Percentiles rank a stretch among this genome's conserved stretches.
Evolutionary conservation across 176 grass and related monocot genomes (phyloP).

Genomic region (Musa beccarii): DNA sequence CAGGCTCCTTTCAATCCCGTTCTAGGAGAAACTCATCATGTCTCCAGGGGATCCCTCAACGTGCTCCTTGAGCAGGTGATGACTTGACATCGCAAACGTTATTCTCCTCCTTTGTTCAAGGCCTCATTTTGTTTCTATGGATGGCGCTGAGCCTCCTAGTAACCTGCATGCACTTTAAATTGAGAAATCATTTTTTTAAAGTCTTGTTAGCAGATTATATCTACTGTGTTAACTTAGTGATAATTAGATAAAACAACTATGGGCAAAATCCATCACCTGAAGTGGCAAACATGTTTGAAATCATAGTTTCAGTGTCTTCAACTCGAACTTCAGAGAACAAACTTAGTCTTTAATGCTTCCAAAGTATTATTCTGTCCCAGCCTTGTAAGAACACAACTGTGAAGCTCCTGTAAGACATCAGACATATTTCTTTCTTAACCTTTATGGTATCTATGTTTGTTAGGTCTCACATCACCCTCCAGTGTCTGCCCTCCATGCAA

Average conservation of each 20-base stretch:
- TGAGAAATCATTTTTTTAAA: no score
- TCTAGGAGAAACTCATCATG: conserved; percentile 93
- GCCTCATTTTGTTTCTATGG: neutral
- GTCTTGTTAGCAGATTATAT: neutral
- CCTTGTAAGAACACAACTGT: neutral
- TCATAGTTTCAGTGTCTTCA: neutral
- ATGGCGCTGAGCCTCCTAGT: neutral
- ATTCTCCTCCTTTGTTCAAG: neutral
- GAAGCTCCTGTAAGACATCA: no score
- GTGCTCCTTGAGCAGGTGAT: conserved; percentile 82
- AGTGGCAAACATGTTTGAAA: neutral
- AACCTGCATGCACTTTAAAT: no score
- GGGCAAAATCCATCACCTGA: no score
- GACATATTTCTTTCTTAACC: no score
- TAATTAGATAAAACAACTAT: no score
- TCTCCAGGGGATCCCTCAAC: conserved; percentile 50
- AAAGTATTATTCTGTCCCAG: no score
- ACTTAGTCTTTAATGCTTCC: no score
- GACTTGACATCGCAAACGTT: no score
- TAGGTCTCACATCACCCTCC: conserved; percentile 82
- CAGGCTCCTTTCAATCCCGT: conserved; percentile 88
- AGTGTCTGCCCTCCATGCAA: conserved; percentile 63
- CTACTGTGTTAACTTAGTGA: no score
- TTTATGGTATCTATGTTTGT: neutral
- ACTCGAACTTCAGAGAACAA: neutral